Percentiles rank a stretch among this genome's conserved stretches.
Evolutionary conservation across 306 rosid species (phyloP).

Genomic region (Mimosa bimucronata): DNA sequence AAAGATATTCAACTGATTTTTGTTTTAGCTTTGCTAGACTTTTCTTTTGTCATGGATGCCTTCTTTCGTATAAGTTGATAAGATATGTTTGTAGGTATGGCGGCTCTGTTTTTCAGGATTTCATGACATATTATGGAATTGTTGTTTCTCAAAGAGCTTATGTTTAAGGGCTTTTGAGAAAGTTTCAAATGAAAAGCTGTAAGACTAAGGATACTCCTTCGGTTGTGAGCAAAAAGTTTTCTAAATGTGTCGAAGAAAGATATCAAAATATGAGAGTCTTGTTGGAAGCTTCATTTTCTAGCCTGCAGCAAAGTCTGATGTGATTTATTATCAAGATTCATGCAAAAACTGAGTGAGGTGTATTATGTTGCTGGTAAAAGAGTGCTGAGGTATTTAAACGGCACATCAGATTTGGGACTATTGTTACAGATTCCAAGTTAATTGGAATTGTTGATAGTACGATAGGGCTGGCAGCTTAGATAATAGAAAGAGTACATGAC

Average conservation of each 20-base stretch:
- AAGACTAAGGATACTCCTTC: not conserved
- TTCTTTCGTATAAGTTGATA: not conserved
- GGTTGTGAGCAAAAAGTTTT: not conserved
- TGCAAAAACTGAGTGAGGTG: too few relatives aligned
- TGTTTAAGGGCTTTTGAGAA: not conserved
- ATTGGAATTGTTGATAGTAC: too few relatives aligned
- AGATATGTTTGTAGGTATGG: not conserved
- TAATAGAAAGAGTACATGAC: too few relatives aligned
- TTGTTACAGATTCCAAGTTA: too few relatives aligned
- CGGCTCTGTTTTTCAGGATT: not conserved
- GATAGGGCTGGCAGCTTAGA: too few relatives aligned
- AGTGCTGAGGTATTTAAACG: too few relatives aligned
- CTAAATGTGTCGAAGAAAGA: not conserved
- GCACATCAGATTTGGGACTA: too few relatives aligned
- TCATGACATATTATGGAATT: not conserved
- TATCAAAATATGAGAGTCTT: not conserved
- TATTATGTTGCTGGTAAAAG: too few relatives aligned
- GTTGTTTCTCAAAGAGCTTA: not conserved
- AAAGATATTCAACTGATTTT: too few relatives aligned
- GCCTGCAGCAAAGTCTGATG: too few relatives aligned
- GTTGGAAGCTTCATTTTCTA: too few relatives aligned
- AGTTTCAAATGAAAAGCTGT: not conserved
- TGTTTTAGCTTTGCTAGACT: not conserved
- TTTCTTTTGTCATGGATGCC: not conserved
- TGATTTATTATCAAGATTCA: too few relatives aligned